Evolutionary conservation across 2,329 filamentous ascomycete genomes (phyloP).

Genomic region (Aaosphaeria pasadenensis): DNA sequence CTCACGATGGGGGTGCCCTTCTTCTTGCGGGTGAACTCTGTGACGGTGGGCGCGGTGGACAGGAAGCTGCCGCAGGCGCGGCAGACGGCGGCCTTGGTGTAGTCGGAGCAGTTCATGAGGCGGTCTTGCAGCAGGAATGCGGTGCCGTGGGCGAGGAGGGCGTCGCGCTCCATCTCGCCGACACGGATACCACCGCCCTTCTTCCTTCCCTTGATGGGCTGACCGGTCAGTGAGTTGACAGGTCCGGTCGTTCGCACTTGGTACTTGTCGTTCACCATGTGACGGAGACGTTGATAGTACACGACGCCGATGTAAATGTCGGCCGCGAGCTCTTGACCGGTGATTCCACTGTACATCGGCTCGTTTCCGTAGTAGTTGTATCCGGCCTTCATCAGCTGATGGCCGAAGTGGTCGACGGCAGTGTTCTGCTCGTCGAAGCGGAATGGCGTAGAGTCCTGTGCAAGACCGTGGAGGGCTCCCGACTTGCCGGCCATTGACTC

Average conservation of each 20-base stretch:
- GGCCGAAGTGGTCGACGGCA: slow-evolving; percentile 90
- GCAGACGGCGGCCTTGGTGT: slow-evolving; percentile 86
- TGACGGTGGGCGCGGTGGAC: slow-evolving; percentile 75
- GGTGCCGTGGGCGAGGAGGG: slow-evolving; percentile 89
- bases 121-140: slow-evolving; percentile 94
- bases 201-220: slow-evolving; percentile 95
- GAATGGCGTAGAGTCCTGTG: slow-evolving; percentile 94
- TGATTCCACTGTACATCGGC: slow-evolving; percentile 97
- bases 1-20: slow-evolving; percentile 65
- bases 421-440: slow-evolving; percentile 90
- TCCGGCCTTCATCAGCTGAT: slow-evolving; percentile 90
- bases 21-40: slow-evolving; percentile 56
- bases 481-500: slow-evolving; percentile 95
- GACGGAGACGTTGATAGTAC: slow-evolving; percentile 94
- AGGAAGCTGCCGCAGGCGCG: slow-evolving; percentile 86
- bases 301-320: slow-evolving; percentile 97
- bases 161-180: slow-evolving; percentile 98
- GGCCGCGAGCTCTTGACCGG: slow-evolving; percentile 85
- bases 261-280: slow-evolving; percentile 99
- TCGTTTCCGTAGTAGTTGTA: slow-evolving; percentile 99
- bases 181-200: slow-evolving; percentile 98
- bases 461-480: slow-evolving; percentile 89
- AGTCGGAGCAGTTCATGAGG: slow-evolving; percentile 95
- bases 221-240: slow-evolving; percentile 83
- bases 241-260: slow-evolving; percentile 96